A percentile compares a stretch with the other conserved stretches of the same genome.
Conservation (phyloP, 23 red algal species). For the Chondrus crispus region DNA sequence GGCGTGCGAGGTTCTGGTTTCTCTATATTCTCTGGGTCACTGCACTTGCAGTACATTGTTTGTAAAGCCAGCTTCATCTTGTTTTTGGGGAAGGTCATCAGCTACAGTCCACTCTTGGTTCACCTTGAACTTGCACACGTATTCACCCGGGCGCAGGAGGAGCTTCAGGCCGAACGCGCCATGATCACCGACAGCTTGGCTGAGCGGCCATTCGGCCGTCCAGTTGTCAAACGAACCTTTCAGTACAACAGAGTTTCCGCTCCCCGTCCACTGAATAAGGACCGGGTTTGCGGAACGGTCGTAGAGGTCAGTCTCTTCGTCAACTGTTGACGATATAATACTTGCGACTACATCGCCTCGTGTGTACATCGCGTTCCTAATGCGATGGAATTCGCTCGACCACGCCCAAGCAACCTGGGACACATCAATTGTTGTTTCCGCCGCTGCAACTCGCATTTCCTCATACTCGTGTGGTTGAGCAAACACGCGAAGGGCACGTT, state of each 20-base stretch:
- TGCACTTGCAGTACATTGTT: constrained; percentile 86
- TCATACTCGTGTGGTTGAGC: constrained; percentile 84
- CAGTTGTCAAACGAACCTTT: constrained; percentile 99
- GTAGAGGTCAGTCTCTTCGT: constrained; percentile 52
- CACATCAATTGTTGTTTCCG: constrained; percentile 88
- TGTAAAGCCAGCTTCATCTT: constrained; percentile 62
- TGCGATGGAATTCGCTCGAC: constrained; percentile 89
- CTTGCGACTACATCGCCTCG: constrained; percentile 47
- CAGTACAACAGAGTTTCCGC: constrained; percentile 48
- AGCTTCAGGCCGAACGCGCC: constrained; percentile 48
- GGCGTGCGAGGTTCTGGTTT: neutral
- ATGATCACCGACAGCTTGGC: constrained; percentile 16
- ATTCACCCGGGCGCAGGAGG: constrained; percentile 78
- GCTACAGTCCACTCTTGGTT: constrained; percentile 79
- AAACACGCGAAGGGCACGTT: constrained; percentile 91
- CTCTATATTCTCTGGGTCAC: too few species aligned
- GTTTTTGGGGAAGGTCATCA: constrained; percentile 49
- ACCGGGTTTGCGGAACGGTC: constrained; percentile 40
- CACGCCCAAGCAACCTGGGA: constrained; percentile 94
- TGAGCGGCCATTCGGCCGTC: constrained; percentile 79
- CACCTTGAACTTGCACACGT: constrained; percentile 92
- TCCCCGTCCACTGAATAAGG: constrained; percentile 59
- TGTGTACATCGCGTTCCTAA: constrained; percentile 81
- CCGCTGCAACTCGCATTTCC: constrained; percentile 69
- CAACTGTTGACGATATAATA: constrained; percentile 37